A percentile compares a stretch with the other conserved stretches of the same genome.
Conservation (phyloP, 257 asterid genomes). For the Coffea eugenioides region DNA sequence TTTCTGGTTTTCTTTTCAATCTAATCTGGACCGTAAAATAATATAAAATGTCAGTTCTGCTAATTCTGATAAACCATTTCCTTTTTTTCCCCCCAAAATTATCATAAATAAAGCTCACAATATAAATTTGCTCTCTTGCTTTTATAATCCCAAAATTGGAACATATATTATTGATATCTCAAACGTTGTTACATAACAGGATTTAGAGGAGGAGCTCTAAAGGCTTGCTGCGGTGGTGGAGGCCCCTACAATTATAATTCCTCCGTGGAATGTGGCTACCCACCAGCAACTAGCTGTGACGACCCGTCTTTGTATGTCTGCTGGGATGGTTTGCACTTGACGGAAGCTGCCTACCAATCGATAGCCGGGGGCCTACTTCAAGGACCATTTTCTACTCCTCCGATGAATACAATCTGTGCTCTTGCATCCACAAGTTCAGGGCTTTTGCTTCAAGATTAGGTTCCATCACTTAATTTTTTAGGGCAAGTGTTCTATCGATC, state of each 20-base stretch:
- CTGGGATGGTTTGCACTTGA: constrained; percentile 55
- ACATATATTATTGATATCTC: background rate
- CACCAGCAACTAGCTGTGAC: constrained; percentile 27
- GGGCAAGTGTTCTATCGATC: background rate
- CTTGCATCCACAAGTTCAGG: background rate
- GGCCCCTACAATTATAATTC: constrained; percentile 42
- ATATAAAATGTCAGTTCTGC: no score
- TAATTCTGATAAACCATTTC: no score
- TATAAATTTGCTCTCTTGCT: background rate
- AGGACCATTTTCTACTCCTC: constrained; percentile 42
- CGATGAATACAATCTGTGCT: constrained; percentile 13
- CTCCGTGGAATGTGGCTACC: constrained; percentile 20
- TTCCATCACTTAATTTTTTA: background rate
- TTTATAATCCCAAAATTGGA: background rate
- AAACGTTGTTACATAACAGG: constrained; percentile 25
- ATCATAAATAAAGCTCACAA: background rate
- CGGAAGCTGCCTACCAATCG: constrained; percentile 38
- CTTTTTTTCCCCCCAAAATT: no score
- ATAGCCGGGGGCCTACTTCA: constrained; percentile 34
- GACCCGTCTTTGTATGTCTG: constrained; percentile 36
- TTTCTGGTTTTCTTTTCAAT: no score
- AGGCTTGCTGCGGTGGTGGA: constrained; percentile 53
- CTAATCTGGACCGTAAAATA: no score
- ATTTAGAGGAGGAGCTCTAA: constrained; percentile 28
- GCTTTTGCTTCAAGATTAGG: background rate